These are phyloP conservation scores for Eutrema yunnanense DNA, from an alignment of 345 rosid genomes.

Conservation along the genomic window DNA sequence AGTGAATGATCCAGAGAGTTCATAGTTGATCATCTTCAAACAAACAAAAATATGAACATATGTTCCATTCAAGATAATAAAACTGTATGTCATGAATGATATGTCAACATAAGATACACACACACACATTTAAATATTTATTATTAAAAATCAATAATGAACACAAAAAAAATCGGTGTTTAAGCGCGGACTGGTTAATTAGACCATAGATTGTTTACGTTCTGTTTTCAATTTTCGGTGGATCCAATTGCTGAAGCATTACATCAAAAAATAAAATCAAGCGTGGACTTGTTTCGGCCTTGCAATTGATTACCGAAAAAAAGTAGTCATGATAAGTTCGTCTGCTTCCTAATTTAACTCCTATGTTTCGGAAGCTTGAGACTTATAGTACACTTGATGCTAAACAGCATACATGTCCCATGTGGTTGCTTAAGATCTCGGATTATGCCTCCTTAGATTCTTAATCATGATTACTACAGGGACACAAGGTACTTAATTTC, in stretches of 20 bases:
- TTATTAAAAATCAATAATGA: background rate
- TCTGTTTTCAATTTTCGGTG: background rate
- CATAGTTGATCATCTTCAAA: background rate
- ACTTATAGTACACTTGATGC: conserved; percentile 14
- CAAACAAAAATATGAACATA: background rate
- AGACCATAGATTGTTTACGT: background rate
- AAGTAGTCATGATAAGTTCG: conserved; percentile 14
- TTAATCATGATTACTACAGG: conserved; percentile 24
- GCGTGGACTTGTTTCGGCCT: background rate
- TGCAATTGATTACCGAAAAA: background rate
- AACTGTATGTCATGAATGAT: background rate
- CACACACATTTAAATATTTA: background rate
- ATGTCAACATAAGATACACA: background rate
- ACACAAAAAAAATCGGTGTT: background rate
- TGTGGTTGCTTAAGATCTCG: conserved; percentile 27
- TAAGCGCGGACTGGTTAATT: background rate
- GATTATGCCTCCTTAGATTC: conserved; percentile 27
- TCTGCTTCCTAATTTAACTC: conserved; percentile 23
- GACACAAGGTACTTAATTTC: conserved; percentile 19
- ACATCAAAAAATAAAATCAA: background rate
- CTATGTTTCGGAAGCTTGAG: conserved; percentile 23
- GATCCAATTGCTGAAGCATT: background rate
- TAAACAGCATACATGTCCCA: conserved; percentile 25
- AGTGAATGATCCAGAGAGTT: background rate
- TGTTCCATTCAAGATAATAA: background rate